A percentile compares a stretch with the other conserved stretches of the same genome.
Conservation (phyloP, 352 stramenopile species). For the Stramenopiles sp. region DNA sequence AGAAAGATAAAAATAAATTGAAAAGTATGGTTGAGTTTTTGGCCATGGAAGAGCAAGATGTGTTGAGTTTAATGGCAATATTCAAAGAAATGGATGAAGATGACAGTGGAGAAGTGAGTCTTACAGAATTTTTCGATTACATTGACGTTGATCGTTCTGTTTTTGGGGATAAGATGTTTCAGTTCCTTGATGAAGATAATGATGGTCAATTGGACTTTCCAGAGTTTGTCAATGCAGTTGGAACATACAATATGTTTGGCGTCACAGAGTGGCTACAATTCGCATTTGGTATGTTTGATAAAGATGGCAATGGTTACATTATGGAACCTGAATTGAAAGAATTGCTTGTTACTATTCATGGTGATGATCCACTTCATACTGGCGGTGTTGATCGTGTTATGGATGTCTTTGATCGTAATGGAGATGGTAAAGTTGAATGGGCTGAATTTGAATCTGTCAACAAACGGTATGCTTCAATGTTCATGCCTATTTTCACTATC, state of each 20-base stretch:
- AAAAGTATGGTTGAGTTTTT: background rate
- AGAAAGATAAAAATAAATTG: background rate
- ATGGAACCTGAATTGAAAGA: background rate
- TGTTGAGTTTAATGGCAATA: background rate
- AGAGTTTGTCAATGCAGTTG: background rate
- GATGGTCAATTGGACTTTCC: background rate
- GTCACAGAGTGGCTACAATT: background rate
- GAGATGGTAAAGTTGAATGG: background rate
- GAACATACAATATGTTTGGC: background rate
- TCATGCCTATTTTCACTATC: background rate
- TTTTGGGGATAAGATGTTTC: background rate
- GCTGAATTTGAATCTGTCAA: background rate
- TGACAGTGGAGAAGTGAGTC: background rate
- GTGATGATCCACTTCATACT: background rate
- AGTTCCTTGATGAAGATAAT: background rate
- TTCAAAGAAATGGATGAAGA: background rate
- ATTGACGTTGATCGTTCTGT: background rate
- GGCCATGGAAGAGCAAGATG: background rate
- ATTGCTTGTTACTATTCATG: background rate
- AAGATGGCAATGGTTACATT: background rate
- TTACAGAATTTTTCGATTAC: background rate
- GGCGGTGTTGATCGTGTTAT: background rate
- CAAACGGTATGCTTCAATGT: background rate
- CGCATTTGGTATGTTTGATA: background rate
- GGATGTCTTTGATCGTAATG: background rate